phyloP scores from a whole-genome alignment of 2,329 filamentous ascomycete genomes.

The Capronia epimyces region DNA sequence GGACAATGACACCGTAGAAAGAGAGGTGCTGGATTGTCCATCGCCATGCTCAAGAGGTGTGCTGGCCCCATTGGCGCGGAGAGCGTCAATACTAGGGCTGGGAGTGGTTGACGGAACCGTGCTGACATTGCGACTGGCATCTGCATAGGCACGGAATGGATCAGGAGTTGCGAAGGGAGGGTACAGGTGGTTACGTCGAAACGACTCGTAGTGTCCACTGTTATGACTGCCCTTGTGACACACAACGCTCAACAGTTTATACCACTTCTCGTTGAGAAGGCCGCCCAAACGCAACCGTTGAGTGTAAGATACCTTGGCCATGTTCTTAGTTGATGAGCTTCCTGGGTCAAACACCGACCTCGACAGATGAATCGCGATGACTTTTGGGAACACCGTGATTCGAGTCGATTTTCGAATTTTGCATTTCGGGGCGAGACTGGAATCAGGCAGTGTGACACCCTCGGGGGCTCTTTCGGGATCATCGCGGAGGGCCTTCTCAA shows the following conservation, averaged over 20 bases:
- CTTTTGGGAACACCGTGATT: constrained; percentile 79
- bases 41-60: constrained; percentile 31
- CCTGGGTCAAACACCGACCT: constrained; percentile 82
- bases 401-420: constrained; percentile 82
- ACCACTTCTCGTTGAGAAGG: constrained; percentile 69
- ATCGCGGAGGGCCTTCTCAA: constrained; percentile 65
- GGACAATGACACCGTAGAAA: constrained; percentile 23
- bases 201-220: constrained; percentile 95
- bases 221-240: constrained; percentile 94
- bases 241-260: constrained; percentile 79
- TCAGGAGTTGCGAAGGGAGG: constrained; percentile 77
- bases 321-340: constrained; percentile 79
- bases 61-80: constrained; percentile 31
- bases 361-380: constrained; percentile 86
- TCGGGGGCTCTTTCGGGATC: constrained; percentile 74
- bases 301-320: constrained; percentile 87
- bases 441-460: constrained; percentile 68
- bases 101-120: constrained; percentile 47
- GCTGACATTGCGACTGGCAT: constrained; percentile 59
- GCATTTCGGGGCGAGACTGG: constrained; percentile 68
- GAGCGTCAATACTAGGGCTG: constrained; percentile 45
- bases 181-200: constrained; percentile 75
- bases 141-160: constrained; percentile 67
- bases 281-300: constrained; percentile 79
- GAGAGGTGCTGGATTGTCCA: constrained; percentile 19